Percentiles rank a stretch among this genome's conserved stretches.
phyloP scores from a whole-genome alignment of 129 eudicot genomes.

The Gnaphalium uliginosum region DNA sequence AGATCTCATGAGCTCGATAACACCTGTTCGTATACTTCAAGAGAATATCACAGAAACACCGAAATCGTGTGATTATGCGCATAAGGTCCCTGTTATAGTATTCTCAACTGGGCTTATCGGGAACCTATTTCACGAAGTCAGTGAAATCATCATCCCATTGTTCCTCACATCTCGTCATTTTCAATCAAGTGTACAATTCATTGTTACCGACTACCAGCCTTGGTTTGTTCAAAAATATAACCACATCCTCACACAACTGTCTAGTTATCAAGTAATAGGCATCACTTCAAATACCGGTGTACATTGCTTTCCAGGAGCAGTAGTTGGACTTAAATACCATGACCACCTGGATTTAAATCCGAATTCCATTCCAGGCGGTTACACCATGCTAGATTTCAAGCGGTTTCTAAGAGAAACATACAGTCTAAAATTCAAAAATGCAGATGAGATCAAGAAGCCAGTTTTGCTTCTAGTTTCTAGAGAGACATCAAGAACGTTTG shows the following conservation, averaged over 20 bases:
- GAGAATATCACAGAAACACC: slow-evolving; percentile 19
- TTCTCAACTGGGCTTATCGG: slow-evolving; percentile 56
- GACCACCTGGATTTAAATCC: slow-evolving; percentile 37
- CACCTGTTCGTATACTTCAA: slow-evolving; percentile 45
- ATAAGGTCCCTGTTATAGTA: slow-evolving; percentile 49
- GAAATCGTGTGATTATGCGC: slow-evolving; percentile 37
- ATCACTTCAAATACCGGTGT: slow-evolving; percentile 20
- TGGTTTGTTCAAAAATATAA: slow-evolving; percentile 33
- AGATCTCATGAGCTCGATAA: slow-evolving; percentile 30
- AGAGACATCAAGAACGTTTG: slow-evolving; percentile 35
- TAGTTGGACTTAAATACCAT: slow-evolving; percentile 54
- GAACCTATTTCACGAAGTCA: slow-evolving; percentile 54
- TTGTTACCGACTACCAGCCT: slow-evolving; percentile 41
- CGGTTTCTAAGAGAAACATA: slow-evolving; percentile 42
- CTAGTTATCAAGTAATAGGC: slow-evolving; percentile 33
- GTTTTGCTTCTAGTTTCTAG: slow-evolving; percentile 49
- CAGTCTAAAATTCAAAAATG: slow-evolving; percentile 23
- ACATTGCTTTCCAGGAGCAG: slow-evolving; percentile 58
- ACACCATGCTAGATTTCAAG: slow-evolving; percentile 43
- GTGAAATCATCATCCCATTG: slow-evolving; percentile 58
- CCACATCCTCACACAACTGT: slow-evolving; percentile 26
- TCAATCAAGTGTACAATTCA: slow-evolving; percentile 32
- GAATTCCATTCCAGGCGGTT: slow-evolving; percentile 36
- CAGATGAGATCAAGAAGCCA: slow-evolving; percentile 31
- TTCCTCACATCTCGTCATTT: slow-evolving; percentile 50